Evolutionary conservation across 2,329 filamentous ascomycete species (phyloP).

Genomic region (Aspergillus tanneri): DNA sequence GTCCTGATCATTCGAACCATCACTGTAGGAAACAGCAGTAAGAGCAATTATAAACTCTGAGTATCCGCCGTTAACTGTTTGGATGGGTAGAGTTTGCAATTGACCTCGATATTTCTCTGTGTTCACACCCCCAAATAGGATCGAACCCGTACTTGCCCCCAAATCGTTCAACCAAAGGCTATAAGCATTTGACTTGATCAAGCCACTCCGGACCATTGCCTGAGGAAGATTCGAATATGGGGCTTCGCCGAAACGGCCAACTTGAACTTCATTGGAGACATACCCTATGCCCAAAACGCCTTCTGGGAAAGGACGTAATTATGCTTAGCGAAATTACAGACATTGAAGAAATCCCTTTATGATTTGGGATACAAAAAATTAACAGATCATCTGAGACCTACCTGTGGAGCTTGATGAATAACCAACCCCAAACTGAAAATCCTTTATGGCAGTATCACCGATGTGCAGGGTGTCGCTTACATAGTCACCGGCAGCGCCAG

Average conservation of each 20-base stretch:
- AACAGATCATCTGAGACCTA: slow-evolving; percentile 18
- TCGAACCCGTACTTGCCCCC: slow-evolving; percentile 62
- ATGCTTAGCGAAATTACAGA: too few species aligned
- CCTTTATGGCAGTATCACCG: slow-evolving; percentile 49
- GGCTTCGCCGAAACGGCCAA: slow-evolving; percentile 51
- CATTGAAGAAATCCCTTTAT: too few species aligned
- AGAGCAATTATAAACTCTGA: slow-evolving; percentile 69
- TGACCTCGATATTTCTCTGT: slow-evolving; percentile 61
- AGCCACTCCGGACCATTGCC: slow-evolving; percentile 59
- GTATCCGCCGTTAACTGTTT: slow-evolving; percentile 52
- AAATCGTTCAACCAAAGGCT: slow-evolving; percentile 75
- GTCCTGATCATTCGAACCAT: slow-evolving; percentile 18
- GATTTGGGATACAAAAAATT: neutral
- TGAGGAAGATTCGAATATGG: slow-evolving; percentile 69
- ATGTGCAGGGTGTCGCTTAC: slow-evolving; percentile 68
- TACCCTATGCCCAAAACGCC: slow-evolving; percentile 89
- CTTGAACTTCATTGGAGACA: slow-evolving; percentile 63
- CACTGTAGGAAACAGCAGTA: slow-evolving; percentile 54
- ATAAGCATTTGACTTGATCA: slow-evolving; percentile 67
- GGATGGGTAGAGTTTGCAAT: slow-evolving; percentile 67
- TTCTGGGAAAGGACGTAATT: too few species aligned
- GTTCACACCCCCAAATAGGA: slow-evolving; percentile 75
- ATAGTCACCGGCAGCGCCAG: slow-evolving; percentile 75
- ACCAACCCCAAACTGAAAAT: slow-evolving; percentile 61
- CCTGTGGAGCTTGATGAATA: slow-evolving; percentile 53